Evolutionary conservation across 108 stramenopile genomes (phyloP).

Genomic region (Cyclostephanos tholiformis): DNA sequence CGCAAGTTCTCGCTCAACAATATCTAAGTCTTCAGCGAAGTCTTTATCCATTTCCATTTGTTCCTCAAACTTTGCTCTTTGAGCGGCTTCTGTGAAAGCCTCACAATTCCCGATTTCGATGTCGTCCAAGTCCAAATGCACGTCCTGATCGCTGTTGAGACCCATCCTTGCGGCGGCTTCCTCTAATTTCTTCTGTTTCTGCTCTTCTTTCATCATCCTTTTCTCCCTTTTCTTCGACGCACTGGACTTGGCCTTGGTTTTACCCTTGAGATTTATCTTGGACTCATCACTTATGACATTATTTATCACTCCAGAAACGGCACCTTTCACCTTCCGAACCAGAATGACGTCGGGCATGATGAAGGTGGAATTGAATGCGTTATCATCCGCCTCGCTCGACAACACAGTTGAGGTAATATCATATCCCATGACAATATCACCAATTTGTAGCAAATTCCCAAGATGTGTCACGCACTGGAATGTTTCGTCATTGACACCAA

Average conservation of each 20-base stretch:
- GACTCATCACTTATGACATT: conserved; percentile 8
- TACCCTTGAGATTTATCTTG: conserved; percentile 4
- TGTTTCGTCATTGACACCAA: conserved; percentile 89
- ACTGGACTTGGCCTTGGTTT: conserved; percentile 50
- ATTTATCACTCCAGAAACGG: conserved; percentile 2
- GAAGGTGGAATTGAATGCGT: conserved; percentile 55
- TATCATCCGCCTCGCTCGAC: conserved; percentile 56
- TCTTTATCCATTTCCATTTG: conserved; percentile 64
- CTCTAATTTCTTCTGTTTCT: conserved; percentile 64
- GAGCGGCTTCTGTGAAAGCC: conserved; percentile 36
- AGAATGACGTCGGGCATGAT: conserved; percentile 93
- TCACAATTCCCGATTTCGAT: conserved; percentile 29
- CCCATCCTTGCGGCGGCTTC: conserved; percentile 87
- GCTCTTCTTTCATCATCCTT: conserved; percentile 68
- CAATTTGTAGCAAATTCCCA: conserved; percentile 88
- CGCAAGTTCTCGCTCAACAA: conserved; percentile 61
- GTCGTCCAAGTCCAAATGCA: conserved; percentile 45
- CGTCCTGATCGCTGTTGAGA: conserved; percentile 60
- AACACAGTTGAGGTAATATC: conserved; percentile 79
- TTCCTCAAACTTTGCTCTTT: conserved; percentile 42
- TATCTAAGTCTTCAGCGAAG: conserved; percentile 63
- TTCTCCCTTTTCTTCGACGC: conserved; percentile 62
- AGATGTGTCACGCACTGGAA: conserved; percentile 91
- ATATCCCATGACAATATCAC: conserved; percentile 96
- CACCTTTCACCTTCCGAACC: conserved; percentile 88